Evolutionary conservation across 2,329 filamentous ascomycete genomes (phyloP), one percentile per base, ranked within the genome.

Genomic region (Colletotrichum higginsianum): DNA sequence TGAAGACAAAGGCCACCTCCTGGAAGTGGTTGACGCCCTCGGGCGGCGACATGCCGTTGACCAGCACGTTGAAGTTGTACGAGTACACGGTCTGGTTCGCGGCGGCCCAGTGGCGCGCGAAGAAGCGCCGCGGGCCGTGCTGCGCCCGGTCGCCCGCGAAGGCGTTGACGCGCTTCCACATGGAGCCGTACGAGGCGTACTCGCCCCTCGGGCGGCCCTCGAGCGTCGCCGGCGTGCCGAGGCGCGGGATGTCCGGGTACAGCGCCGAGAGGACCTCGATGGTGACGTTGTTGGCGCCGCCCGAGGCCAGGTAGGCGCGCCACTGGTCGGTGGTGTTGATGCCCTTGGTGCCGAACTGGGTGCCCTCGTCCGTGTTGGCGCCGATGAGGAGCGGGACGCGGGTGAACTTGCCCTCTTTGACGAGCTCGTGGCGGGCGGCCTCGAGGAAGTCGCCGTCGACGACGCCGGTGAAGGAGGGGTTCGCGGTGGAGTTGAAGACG

Each of bases 281-380:
- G 65, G 79, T 72, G 66, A 73, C 56, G 72, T 75, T 75, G 71
- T 75, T 74, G 4, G 78, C 66, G 23, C 72, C 74, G 11, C 72
- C 68, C 53, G 71, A 74, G 75, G 76, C 72, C 16, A 87, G 79
- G 61, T 79, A 82, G 23, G 78, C 76, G 55, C 82, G 79, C 76
- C 91, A 88, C 61, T 90, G 84, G 18, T 81, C 84, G 13, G 84
- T 86, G 1, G 86, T 89, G 76, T 91, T 87, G 72, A 92, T 86
- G 18, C 85, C 86, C 7, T 72, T 78, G 13, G 85, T 84, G 0
- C 84, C 86, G 75, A 91, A 92, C 1, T 83, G 82, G 0, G 86
- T 87, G 49, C 82, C 92, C 77, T 94, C 92, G 75, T 93, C 91
- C 1, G 86, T 87, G 78, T 92, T 93, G 46, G 86, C 86, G 8